These are phyloP conservation scores for Digitaria exilis DNA, from an alignment of 202 grass and related monocot genomes.

Conservation along the genomic window DNA sequence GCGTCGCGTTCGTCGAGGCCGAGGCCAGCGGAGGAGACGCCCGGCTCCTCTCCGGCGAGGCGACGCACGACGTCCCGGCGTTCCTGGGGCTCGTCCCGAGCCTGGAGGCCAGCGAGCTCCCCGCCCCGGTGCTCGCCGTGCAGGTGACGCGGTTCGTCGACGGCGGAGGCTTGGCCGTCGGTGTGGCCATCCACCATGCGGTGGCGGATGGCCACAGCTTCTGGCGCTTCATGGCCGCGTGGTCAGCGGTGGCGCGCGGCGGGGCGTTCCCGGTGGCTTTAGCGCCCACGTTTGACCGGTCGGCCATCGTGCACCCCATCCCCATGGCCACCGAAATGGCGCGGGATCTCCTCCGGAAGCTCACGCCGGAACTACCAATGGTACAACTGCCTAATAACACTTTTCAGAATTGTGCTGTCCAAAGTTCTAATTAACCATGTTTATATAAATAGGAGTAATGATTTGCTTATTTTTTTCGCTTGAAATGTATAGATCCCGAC, in stretches of 20 bases:
- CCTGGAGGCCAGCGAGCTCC: background rate
- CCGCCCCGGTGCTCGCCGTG: constrained; percentile 23
- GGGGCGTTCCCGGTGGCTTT: background rate
- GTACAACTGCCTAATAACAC: background rate
- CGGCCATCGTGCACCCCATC: constrained; percentile 12
- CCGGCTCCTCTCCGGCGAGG: background rate
- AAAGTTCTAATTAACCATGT: too few relatives aligned
- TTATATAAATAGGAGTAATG: too few relatives aligned
- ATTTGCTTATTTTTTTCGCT: too few relatives aligned
- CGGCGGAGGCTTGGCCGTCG: background rate
- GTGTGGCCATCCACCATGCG: constrained; percentile 34
- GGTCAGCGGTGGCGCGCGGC: background rate
- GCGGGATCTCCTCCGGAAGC: background rate
- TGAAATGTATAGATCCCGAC: background rate
- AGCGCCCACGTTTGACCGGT: constrained; percentile 14
- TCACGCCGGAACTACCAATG: constrained; percentile 25
- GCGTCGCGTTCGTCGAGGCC: constrained; percentile 32
- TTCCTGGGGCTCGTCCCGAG: constrained; percentile 30
- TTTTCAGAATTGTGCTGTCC: too few relatives aligned
- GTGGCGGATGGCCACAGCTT: constrained; percentile 23
- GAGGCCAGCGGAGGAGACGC: constrained; percentile 19
- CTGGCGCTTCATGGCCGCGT: constrained; percentile 39
- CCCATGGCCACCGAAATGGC: background rate
- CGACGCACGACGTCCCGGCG: constrained; percentile 25
- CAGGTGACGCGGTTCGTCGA: constrained; percentile 26